phyloP scores from a whole-genome alignment of 768 basidiomycete species.

The Boletus rubescentipes region DNA sequence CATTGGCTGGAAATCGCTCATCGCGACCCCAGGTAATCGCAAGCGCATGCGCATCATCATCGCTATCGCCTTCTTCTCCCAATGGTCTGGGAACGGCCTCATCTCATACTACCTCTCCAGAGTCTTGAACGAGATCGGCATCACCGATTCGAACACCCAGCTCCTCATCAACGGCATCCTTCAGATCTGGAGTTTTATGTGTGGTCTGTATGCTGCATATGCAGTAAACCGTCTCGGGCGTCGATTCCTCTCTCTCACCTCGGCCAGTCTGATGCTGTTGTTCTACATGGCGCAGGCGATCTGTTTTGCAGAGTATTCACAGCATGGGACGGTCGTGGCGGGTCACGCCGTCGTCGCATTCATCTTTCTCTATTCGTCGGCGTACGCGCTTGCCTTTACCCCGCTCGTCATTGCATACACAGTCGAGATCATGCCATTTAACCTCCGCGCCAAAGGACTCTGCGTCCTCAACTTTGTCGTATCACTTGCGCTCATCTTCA shows the following conservation, averaged over 20 bases:
- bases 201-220: conserved; percentile 15
- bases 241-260: conserved; percentile 63
- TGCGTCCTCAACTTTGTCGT: conserved; percentile 70
- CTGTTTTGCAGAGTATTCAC: conserved; percentile 56
- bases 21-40: conserved; percentile 65
- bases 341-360: conserved; percentile 52
- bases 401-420: conserved; percentile 65
- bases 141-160: conserved; percentile 51
- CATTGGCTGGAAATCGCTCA: conserved; percentile 67
- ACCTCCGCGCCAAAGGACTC: conserved; percentile 78
- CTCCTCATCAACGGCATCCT: conserved; percentile 62
- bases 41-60: conserved; percentile 68
- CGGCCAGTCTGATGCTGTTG: conserved; percentile 53
- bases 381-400: conserved; percentile 71
- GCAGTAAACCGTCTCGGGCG: conserved; percentile 63
- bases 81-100: conserved; percentile 76
- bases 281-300: conserved; percentile 71
- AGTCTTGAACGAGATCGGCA: conserved; percentile 63
- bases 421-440: conserved; percentile 79
- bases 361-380: conserved; percentile 55
- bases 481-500: conserved; percentile 70
- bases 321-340: conserved; percentile 41
- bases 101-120: conserved; percentile 75
- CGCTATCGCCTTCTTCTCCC: conserved; percentile 66
- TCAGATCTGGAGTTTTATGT: conserved; percentile 41